phyloP scores from a whole-genome alignment of 441 rosid species.

The Flueggea neowawraea region DNA sequence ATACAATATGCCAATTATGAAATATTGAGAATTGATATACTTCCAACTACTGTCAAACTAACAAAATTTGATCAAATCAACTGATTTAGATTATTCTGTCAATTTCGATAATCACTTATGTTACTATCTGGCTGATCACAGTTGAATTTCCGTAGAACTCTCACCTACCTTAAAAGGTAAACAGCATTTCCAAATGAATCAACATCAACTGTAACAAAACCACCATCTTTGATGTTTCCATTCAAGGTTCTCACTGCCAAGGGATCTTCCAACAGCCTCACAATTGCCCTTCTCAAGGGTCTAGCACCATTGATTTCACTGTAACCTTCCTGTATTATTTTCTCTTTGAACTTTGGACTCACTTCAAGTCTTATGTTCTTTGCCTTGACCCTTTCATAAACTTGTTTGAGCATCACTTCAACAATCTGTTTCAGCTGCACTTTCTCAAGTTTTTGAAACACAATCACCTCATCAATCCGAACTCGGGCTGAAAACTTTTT shows the following conservation, averaged over 20 bases:
- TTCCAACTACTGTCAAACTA: too few species aligned
- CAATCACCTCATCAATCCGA: conserved; percentile 10
- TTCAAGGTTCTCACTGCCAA: conserved; percentile 91
- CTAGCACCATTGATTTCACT: conserved; percentile 83
- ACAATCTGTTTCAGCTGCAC: conserved; percentile 74
- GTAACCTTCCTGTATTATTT: conserved; percentile 78
- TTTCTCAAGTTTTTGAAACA: conserved; percentile 30
- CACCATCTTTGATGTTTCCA: conserved; percentile 77
- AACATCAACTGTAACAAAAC: conserved; percentile 74
- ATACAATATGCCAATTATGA: too few species aligned
- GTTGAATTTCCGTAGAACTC: too few species aligned
- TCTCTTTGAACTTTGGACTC: conserved; percentile 68
- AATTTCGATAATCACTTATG: too few species aligned
- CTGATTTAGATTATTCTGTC: too few species aligned
- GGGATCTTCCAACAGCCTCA: conserved; percentile 77
- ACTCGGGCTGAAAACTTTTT: conserved; percentile 6
- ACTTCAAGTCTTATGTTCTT: conserved; percentile 83
- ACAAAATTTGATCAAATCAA: too few species aligned
- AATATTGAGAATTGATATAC: too few species aligned
- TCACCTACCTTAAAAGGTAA: too few species aligned
- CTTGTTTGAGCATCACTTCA: conserved; percentile 75
- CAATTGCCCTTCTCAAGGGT: conserved; percentile 79
- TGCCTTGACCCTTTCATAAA: conserved; percentile 50
- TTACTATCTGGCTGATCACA: too few species aligned
- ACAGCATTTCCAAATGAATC: conserved; percentile 61